Evolutionary conservation across 176 grass and related monocot genomes (phyloP).

Genomic region (Thalia dealbata): DNA sequence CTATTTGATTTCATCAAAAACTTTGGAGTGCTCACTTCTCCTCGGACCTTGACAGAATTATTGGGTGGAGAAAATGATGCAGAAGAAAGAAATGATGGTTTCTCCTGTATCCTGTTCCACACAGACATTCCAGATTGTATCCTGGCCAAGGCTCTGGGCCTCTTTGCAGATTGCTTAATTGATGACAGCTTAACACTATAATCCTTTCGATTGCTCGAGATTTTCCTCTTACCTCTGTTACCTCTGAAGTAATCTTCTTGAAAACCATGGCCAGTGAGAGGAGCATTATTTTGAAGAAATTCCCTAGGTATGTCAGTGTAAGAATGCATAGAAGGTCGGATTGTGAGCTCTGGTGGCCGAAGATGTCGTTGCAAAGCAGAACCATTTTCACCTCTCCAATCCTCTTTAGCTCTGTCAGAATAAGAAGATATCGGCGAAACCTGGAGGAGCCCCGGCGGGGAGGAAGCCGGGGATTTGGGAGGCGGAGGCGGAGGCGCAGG

Average conservation of each 20-base stretch:
- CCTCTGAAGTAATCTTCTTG: constrained; percentile 11
- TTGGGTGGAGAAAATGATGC: constrained; percentile 1
- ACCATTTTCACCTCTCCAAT: neutral
- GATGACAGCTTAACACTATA: constrained; percentile 10
- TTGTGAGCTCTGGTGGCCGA: neutral
- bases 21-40: constrained; percentile 1
- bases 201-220: constrained; percentile 12
- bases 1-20: constrained; percentile 15
- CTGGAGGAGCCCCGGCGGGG: too few relatives aligned
- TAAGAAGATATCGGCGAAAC: neutral
- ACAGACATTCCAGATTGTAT: constrained; percentile 43
- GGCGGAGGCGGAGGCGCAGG: too few relatives aligned
- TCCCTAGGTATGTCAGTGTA: neutral
- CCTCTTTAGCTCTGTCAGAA: neutral
- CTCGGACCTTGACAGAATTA: constrained; percentile 22
- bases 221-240: constrained; percentile 54
- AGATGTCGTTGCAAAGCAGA: neutral
- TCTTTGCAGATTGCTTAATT: constrained; percentile 27
- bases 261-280: constrained; percentile 6
- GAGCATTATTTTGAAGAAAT: constrained; percentile 24
- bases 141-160: constrained; percentile 32
- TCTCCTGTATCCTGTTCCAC: constrained; percentile 80
- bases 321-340: constrained; percentile 3
- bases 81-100: constrained; percentile 29
- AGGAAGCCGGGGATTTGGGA: too few relatives aligned